Conservation (phyloP, 1,284 basidiomycete genomes). For the Cystobasidiaceae sp. region DNA sequence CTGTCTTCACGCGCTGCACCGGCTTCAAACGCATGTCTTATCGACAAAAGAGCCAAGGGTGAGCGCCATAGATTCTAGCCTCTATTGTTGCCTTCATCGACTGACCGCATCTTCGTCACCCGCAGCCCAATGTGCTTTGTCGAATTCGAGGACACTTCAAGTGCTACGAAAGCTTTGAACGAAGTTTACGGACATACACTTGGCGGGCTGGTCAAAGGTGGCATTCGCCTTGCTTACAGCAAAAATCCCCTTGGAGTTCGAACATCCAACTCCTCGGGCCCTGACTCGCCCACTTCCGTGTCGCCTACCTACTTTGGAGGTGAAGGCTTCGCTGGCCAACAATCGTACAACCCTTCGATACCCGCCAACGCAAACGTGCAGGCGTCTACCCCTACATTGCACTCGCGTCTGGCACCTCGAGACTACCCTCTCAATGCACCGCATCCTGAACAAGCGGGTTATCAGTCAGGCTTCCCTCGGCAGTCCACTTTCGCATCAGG, state of each 20-base stretch:
- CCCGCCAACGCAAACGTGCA: not conserved
- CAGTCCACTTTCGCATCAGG: not conserved
- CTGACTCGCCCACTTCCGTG: slow-evolving; percentile 13
- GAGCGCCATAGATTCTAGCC: slow-evolving; percentile 71
- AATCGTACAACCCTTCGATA: not conserved
- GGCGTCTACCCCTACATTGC: not conserved
- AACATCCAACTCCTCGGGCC: not conserved
- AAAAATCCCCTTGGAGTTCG: slow-evolving; percentile 30
- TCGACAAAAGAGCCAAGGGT: slow-evolving; percentile 96
- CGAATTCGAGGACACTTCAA: slow-evolving; percentile 83
- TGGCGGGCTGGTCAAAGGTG: slow-evolving; percentile 84
- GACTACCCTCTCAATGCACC: not conserved
- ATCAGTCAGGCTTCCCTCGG: not conserved
- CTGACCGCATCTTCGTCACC: slow-evolving; percentile 4
- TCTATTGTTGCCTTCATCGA: slow-evolving; percentile 16
- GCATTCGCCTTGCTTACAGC: slow-evolving; percentile 81
- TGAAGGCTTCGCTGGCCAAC: not conserved
- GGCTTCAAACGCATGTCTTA: slow-evolving; percentile 91
- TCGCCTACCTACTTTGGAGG: slow-evolving; percentile 27
- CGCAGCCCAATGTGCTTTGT: slow-evolving; percentile 39
- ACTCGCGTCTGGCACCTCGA: not conserved
- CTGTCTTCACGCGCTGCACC: slow-evolving; percentile 67
- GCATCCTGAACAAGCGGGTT: no score
- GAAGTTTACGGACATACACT: slow-evolving; percentile 89
- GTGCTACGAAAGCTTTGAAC: slow-evolving; percentile 75